phyloP scores from a whole-genome alignment of 148 eudicot genomes.

The Linanthus parryae region DNA sequence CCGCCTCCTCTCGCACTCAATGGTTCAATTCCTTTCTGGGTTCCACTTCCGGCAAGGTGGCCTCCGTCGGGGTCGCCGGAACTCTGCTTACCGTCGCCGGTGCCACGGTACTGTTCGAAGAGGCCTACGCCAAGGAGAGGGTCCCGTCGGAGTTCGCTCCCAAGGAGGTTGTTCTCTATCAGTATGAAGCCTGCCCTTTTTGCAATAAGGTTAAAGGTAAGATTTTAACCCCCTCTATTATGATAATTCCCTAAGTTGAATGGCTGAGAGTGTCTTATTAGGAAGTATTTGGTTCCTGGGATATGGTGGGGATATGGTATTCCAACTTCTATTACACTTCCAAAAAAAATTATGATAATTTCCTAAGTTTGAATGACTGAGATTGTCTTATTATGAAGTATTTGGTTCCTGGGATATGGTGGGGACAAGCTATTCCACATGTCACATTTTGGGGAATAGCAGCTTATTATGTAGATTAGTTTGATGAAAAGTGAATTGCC shows the following conservation, averaged over 20 bases:
- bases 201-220: constrained; percentile 81
- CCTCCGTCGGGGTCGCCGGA: constrained; percentile 23
- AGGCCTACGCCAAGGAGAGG: constrained; percentile 33
- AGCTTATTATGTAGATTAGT: too few relatives aligned
- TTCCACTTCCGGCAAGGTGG: not conserved
- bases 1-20: not conserved
- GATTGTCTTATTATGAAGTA: too few relatives aligned
- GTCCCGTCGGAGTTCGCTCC: constrained; percentile 24
- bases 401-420: too few relatives aligned
- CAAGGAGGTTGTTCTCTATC: constrained; percentile 60
- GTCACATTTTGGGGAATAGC: too few relatives aligned
- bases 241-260: too few relatives aligned
- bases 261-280: too few relatives aligned
- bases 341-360: too few relatives aligned
- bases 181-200: constrained; percentile 80
- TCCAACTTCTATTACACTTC: not conserved
- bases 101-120: constrained; percentile 14
- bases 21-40: not conserved
- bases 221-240: not conserved
- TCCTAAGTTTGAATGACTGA: too few relatives aligned
- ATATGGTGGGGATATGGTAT: too few relatives aligned
- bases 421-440: too few relatives aligned
- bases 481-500: too few relatives aligned
- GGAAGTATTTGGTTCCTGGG: too few relatives aligned
- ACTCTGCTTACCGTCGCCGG: constrained; percentile 18